Evolutionary conservation across 2,329 filamentous ascomycete genomes (phyloP), one percentile per base, ranked within the genome.

Genomic region (Laburnicola sp.): DNA sequence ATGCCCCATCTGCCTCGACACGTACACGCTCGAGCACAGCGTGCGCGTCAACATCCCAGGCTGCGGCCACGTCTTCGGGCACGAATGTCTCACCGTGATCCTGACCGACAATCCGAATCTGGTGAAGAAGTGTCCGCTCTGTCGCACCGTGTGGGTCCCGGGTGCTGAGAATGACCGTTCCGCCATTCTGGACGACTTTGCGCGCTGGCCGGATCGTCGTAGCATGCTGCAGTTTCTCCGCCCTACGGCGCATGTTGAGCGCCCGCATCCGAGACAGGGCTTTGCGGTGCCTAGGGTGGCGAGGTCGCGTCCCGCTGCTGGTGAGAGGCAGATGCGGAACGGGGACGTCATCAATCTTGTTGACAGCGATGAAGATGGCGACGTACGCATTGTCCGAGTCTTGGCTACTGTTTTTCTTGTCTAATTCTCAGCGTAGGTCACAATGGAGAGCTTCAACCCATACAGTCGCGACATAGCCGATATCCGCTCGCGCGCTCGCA

Each of bases 81-180:
- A 30, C 8, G 41, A 10, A 1, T 66, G 62, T 39, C 48, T 65
- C 2, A 36, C 38, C 9, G 16, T 41, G 2, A 44, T 63, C 4
- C 39, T 66, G 2, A 31, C 32, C 22, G 46, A 16, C 9, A 37
- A 48, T 7, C 49, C 54, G 1, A 22, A 22, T 4, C 37, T 48
- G 7, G 53, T 56, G 21, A 64, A 60, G 48, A 55, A 34, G 10
- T 64, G 63, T 42, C 60, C 58, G 4, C 16, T 63, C n/a, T 65
- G 63, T 38, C 58, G 63, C 9, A 48, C 60, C 2, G 16, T 58
- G n/a, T 67, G 62, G 62, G 53, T n/a, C n/a, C 59, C 32, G n/a
- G 43, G 5, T 38, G n/a, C 30, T n/a, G 7, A n/a, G 30, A 32
- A 32, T 32, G 30, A n/a, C 7, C n/a, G 30, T 7, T 32, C 41